A percentile compares a stretch with the other conserved stretches of the same genome.
Evolutionary conservation across 805 yeast genomes (phyloP).

Genomic region (Yamadazyma phyllophila): DNA sequence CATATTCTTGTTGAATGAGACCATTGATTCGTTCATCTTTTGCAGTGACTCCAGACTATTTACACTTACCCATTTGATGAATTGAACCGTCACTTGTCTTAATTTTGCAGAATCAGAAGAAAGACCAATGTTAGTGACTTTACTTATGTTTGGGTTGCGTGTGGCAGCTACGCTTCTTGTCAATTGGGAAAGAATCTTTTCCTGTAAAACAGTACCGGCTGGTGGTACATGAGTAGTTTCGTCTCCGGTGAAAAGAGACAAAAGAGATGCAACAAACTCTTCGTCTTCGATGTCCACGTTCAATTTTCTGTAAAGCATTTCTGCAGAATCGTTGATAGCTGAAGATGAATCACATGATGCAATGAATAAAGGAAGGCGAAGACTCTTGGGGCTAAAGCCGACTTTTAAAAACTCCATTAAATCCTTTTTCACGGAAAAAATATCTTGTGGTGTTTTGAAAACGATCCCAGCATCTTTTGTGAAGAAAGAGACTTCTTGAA

Average conservation of each 20-base stretch:
- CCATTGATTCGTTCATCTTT: conserved; percentile 14
- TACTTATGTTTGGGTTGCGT: conserved; percentile 35
- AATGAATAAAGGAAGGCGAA: conserved; percentile 52
- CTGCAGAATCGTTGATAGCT: conserved; percentile 53
- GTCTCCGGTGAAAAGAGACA: conserved; percentile 52
- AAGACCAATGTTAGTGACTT: conserved; percentile 60
- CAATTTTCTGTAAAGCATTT: conserved; percentile 49
- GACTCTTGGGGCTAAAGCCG: conserved; percentile 36
- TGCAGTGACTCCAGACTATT: conserved; percentile 12
- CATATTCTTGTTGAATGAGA: conserved; percentile 41
- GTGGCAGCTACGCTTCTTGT: conserved; percentile 55
- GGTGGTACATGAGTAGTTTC: conserved; percentile 42
- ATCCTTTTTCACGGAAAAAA: conserved; percentile 30
- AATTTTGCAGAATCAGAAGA: conserved; percentile 50
- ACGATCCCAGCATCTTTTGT: conserved; percentile 67
- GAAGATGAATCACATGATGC: conserved; percentile 64
- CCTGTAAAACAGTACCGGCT: conserved; percentile 53
- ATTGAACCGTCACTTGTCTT: conserved; percentile 56
- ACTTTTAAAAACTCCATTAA: conserved; percentile 39
- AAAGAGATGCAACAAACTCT: conserved; percentile 42
- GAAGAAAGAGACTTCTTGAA: conserved; percentile 56
- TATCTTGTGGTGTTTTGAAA: conserved; percentile 46
- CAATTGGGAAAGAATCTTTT: conserved; percentile 50
- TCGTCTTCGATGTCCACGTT: conserved; percentile 51
- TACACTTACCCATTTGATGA: conserved; percentile 58